These are phyloP conservation scores for Metschnikowia shivogae DNA, from an alignment of 805 yeast species.

Conservation along the genomic window DNA sequence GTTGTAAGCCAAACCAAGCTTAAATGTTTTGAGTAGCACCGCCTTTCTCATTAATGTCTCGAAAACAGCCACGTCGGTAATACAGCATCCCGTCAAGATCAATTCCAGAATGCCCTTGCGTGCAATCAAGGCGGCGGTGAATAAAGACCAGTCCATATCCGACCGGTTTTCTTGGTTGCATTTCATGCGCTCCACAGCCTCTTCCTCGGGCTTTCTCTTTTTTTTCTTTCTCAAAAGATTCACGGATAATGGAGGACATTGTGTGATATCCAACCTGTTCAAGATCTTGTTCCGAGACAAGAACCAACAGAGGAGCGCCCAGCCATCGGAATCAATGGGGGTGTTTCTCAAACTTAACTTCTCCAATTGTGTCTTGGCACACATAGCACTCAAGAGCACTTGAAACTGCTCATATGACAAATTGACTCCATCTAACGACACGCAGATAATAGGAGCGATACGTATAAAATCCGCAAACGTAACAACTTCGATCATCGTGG, in stretches of 20 bases:
- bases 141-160: slow-evolving; percentile 77
- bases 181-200: slow-evolving; percentile 37
- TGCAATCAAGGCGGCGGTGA: slow-evolving; percentile 62
- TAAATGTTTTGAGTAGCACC: slow-evolving; percentile 47
- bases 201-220: slow-evolving; percentile 24
- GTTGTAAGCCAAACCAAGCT: slow-evolving; percentile 76
- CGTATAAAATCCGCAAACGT: slow-evolving; percentile 86
- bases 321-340: slow-evolving; percentile 64
- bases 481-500: slow-evolving; percentile 81
- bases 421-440: slow-evolving; percentile 75
- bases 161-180: slow-evolving; percentile 56
- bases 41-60: slow-evolving; percentile 54
- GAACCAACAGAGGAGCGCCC: slow-evolving; percentile 78
- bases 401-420: slow-evolving; percentile 73
- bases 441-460: slow-evolving; percentile 73
- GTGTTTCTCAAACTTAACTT: slow-evolving; percentile 78
- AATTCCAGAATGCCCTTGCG: slow-evolving; percentile 79
- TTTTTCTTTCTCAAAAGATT: slow-evolving; percentile 40
- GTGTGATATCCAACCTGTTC: slow-evolving; percentile 66
- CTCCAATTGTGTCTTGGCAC: slow-evolving; percentile 60
- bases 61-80: slow-evolving; percentile 52
- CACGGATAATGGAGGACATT: slow-evolving; percentile 49
- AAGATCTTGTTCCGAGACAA: slow-evolving; percentile 58
- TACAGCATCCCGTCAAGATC: slow-evolving; percentile 71
- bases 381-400: slow-evolving; percentile 65